phyloP scores from a whole-genome alignment of 148 eudicot species.

The Salicornia ramosissima region DNA sequence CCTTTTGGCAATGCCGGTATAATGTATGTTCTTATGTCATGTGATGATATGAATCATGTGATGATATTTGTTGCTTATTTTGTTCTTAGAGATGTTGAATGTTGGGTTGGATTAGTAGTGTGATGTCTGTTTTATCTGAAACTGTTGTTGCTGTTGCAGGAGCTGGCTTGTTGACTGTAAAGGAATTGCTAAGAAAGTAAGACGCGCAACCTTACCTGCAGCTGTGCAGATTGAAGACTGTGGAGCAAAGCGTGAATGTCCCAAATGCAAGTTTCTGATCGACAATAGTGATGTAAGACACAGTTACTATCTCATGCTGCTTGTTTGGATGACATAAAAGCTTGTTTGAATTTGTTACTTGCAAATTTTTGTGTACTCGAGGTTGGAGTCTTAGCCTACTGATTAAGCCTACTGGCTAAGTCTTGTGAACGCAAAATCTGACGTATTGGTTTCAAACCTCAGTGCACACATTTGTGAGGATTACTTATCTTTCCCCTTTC shows the following conservation, averaged over 20 bases:
- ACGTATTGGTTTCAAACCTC: too few species aligned
- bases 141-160: constrained; percentile 40
- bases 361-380: too few species aligned
- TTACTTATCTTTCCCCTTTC: too few species aligned
- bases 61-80: neutral
- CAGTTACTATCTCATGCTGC: neutral
- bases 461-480: too few species aligned
- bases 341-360: neutral
- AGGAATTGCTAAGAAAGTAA: constrained; percentile 72
- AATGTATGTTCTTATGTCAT: neutral
- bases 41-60: neutral
- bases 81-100: neutral
- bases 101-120: neutral
- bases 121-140: constrained; percentile 14
- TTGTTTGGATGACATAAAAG: neutral
- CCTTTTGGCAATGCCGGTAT: constrained; percentile 8
- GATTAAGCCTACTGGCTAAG: neutral
- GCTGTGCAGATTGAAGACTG: constrained; percentile 56
- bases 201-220: constrained; percentile 41
- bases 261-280: constrained; percentile 56
- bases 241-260: constrained; percentile 78
- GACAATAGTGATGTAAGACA: constrained; percentile 87
- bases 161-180: constrained; percentile 72
- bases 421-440: too few species aligned
- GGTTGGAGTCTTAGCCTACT: too few species aligned